phyloP scores from a whole-genome alignment of 768 basidiomycete genomes.

The Russula ochroleuca region DNA sequence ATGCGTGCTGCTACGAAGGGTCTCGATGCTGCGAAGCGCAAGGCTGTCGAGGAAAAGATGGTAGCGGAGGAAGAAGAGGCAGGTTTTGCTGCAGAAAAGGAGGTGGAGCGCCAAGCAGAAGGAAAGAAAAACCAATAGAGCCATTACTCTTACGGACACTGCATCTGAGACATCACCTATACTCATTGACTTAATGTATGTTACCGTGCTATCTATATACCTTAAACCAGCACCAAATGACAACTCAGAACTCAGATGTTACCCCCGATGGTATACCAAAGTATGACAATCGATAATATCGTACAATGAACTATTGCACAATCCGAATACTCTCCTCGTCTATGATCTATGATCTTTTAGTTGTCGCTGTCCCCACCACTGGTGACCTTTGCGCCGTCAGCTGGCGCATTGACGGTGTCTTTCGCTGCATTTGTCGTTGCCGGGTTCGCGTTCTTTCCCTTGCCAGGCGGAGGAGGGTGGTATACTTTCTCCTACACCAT shows the following conservation, averaged over 20 bases:
- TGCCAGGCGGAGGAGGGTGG: constrained; percentile 79
- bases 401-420: not conserved
- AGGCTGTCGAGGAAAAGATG: constrained; percentile 55
- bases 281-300: not conserved
- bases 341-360: not conserved
- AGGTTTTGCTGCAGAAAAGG: constrained; percentile 63
- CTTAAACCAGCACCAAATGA: not conserved
- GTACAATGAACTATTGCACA: not conserved
- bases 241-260: not conserved
- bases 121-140: constrained; percentile 25
- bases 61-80: constrained; percentile 70
- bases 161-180: not conserved
- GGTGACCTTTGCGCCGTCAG: not conserved
- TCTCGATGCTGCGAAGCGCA: constrained; percentile 48
- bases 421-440: constrained; percentile 5
- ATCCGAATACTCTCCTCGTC: not conserved
- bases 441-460: constrained; percentile 53
- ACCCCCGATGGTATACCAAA: not conserved
- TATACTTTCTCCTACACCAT: constrained; percentile 65
- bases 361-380: not conserved
- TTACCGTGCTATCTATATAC: not conserved
- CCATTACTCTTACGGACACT: not conserved
- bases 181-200: constrained; percentile 3
- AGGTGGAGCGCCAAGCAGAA: constrained; percentile 34
- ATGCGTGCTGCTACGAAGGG: constrained; percentile 49